These are phyloP conservation scores for Elymus sibiricus DNA, from an alignment of 176 grass and related monocot species.

Conservation along the genomic window DNA sequence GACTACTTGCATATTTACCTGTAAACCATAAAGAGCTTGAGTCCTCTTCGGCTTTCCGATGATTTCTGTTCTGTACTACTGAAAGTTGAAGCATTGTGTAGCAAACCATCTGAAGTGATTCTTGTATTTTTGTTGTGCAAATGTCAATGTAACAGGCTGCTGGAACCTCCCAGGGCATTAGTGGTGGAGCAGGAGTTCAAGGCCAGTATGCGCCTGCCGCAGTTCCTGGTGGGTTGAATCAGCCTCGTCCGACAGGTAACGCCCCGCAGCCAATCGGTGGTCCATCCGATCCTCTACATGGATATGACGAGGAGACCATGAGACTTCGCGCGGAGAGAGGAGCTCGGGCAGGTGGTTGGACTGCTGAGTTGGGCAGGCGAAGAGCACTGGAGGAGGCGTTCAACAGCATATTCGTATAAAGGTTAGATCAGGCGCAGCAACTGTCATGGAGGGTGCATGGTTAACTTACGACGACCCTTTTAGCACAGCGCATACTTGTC, in stretches of 20 bases:
- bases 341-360: constrained; percentile 85
- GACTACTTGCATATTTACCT: background rate
- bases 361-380: constrained; percentile 64
- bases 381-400: constrained; percentile 88
- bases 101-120: background rate
- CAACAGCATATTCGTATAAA: constrained; percentile 69
- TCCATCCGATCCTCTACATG: constrained; percentile 50
- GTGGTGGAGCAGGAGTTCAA: constrained; percentile 45
- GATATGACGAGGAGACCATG: constrained; percentile 65
- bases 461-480: background rate
- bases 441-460: background rate
- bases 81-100: background rate
- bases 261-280: constrained; percentile 47
- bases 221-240: constrained; percentile 45
- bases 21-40: constrained; percentile 1
- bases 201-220: constrained; percentile 84
- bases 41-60: background rate
- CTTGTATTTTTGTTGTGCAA: constrained; percentile 9
- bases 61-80: constrained; percentile 3
- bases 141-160: constrained; percentile 52
- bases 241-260: constrained; percentile 77
- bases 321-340: constrained; percentile 51
- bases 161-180: constrained; percentile 70
- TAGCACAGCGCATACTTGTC: background rate
- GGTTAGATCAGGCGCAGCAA: background rate